Conservation (phyloP, 2,329 filamentous ascomycete genomes). For the Trichophyton benhamiae region DNA sequence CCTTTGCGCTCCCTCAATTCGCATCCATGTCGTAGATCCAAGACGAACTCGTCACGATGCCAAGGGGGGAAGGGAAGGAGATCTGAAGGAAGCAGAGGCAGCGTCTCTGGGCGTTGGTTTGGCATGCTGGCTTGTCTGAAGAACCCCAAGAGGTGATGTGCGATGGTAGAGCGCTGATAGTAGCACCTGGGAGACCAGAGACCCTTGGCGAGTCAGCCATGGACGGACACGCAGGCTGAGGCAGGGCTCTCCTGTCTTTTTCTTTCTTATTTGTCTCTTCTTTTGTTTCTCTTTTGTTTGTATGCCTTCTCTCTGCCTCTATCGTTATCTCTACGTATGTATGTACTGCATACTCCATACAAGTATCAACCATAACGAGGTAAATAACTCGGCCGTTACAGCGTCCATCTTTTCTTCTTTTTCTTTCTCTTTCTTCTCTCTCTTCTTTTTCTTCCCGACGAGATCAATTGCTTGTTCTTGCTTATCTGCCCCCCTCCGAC, state of each 20-base stretch:
- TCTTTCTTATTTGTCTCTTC: background rate
- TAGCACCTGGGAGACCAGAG: no score
- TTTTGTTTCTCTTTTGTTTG: background rate
- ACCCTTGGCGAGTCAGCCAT: no score
- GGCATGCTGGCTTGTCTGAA: no score
- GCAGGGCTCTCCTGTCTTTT: background rate
- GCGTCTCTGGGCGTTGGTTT: no score
- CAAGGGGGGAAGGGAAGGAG: no score
- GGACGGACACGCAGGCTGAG: no score
- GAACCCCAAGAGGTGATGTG: no score
- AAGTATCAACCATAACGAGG: background rate
- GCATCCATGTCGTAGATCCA: background rate
- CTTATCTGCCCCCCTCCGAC: background rate
- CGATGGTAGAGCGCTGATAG: no score
- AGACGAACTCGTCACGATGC: background rate
- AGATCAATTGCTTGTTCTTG: slow-evolving; percentile 1
- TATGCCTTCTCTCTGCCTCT: background rate
- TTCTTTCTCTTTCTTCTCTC: background rate
- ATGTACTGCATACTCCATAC: background rate
- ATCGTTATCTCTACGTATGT: background rate
- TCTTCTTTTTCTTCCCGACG: background rate
- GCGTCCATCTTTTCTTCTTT: background rate
- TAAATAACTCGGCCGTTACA: background rate
- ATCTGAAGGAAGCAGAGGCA: no score
- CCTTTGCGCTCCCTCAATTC: background rate